Percentiles rank a stretch among this genome's conserved stretches.
Evolutionary conservation across 2,329 filamentous ascomycete species (phyloP).

Genomic region (Emergomyces pasteurianus): DNA sequence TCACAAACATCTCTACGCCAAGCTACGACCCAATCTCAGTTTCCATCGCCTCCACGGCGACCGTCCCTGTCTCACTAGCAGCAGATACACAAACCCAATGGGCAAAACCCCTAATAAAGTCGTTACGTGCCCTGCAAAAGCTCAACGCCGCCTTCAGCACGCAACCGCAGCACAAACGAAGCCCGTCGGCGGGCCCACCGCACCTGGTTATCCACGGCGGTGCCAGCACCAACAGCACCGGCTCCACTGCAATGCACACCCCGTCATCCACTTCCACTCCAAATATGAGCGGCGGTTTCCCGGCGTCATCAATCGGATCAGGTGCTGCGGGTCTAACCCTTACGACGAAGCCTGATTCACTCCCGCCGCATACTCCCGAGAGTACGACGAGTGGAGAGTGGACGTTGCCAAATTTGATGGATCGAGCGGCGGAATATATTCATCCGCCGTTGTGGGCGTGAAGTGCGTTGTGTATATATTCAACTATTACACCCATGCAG

Average conservation of each 20-base stretch:
- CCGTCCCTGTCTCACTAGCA: constrained; percentile 16
- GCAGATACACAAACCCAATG: constrained; percentile 32
- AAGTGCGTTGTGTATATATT: not conserved
- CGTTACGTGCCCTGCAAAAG: constrained; percentile 34
- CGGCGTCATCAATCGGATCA: not conserved
- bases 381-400: constrained; percentile 37
- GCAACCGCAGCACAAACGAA: constrained; percentile 15
- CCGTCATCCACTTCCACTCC: not conserved
- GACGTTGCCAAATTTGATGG: constrained; percentile 34
- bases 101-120: constrained; percentile 36
- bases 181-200: constrained; percentile 10
- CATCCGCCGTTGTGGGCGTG: constrained; percentile 34
- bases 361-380: constrained; percentile 36
- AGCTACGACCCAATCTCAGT: constrained; percentile 16
- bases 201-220: constrained; percentile 8
- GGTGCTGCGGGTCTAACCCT: not conserved
- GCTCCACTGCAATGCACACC: not conserved
- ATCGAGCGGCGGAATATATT: constrained; percentile 37
- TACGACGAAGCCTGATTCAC: constrained; percentile 18
- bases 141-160: constrained; percentile 29
- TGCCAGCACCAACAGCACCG: not conserved
- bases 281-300: constrained; percentile 4
- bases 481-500: not conserved
- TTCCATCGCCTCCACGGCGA: constrained; percentile 19
- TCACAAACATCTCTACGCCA: constrained; percentile 17